Conservation (phyloP, 179 eudicot genomes). For the Camellia oleifera region DNA sequence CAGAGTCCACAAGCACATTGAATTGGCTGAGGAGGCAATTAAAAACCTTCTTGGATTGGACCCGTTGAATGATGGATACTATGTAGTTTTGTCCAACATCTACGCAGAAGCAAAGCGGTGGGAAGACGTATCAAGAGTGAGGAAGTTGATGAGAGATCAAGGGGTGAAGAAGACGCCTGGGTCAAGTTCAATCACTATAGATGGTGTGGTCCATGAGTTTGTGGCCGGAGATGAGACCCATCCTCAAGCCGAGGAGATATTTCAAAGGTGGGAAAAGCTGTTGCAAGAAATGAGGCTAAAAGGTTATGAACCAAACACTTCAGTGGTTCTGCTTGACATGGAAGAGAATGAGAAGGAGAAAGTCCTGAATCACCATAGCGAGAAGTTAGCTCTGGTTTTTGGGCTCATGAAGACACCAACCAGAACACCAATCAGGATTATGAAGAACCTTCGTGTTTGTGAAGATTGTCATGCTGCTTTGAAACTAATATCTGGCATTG, state of each 20-base stretch:
- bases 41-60: conserved; percentile 48
- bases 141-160: conserved; percentile 54
- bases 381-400: conserved; percentile 41
- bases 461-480: conserved; percentile 51
- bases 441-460: conserved; percentile 51
- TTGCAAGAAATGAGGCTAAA: conserved; percentile 33
- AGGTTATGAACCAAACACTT: conserved; percentile 48
- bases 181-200: conserved; percentile 55
- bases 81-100: conserved; percentile 58
- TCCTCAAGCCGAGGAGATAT: conserved; percentile 40
- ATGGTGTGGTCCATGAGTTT: conserved; percentile 56
- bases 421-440: conserved; percentile 36
- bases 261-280: conserved; percentile 42
- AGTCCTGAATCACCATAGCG: conserved; percentile 36
- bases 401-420: conserved; percentile 32
- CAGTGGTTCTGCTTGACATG: conserved; percentile 41
- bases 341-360: conserved; percentile 42
- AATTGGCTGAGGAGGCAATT: conserved; percentile 56
- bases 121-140: conserved; percentile 59
- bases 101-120: conserved; percentile 62
- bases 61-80: conserved; percentile 64
- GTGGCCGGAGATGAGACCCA: conserved; percentile 63
- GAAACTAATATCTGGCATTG: conserved; percentile 37
- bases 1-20: conserved; percentile 55
- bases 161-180: conserved; percentile 70